Base-by-base conservation (phyloP, 345 rosid species). In the Hypericum androsaemum region DNA sequence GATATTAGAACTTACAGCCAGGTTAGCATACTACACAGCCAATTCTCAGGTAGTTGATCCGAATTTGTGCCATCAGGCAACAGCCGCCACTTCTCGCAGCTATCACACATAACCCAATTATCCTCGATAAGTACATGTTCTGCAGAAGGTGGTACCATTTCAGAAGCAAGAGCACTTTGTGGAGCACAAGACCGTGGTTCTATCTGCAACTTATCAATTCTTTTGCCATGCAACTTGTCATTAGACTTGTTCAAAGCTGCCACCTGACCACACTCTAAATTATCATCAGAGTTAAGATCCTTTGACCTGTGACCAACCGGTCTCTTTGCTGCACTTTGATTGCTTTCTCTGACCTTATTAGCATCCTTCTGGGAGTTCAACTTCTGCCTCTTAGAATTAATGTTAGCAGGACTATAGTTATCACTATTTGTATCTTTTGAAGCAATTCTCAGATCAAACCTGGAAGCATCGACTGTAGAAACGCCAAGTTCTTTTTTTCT, bases 1-100 rank as follows among this genome's bases (percentile, higher is more conserved):
- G 7, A 50, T 12, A 52, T 22, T 22, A 44, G 62, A 62, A 81
- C 96, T 87, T 80, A 87, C 89, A 84, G 81, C 94, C 96, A 84
- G 17, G 70, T 65, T 50, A 72, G 76, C 96, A 87, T 83, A 74
- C 79, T 71, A 69, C 89, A 87, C 41, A 68, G 42, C 94, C 96
- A 87, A 73, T 71, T 74, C 1, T 78, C 76, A 41, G 87, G 89
- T 48, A 87, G 85, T 41, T 75, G 68, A 12, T 81, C 74, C 11
- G 75, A 55, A 13, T 53, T 71, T 65, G 53, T 50, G 52, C 71
- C 79, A 56, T 28, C 48, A 32, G 94, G 94, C 39, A 84, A 72
- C 55, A 84, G 64, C 62, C 87, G 81, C 96, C 94, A 84, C 41
- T n/a, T 76, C 60, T 73, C 53, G 70, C 96, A 87, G 8, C 17